Base-by-base conservation (phyloP, 225 moss, liverwort and hornwort species). In the Marchantia polymorpha region DNA sequence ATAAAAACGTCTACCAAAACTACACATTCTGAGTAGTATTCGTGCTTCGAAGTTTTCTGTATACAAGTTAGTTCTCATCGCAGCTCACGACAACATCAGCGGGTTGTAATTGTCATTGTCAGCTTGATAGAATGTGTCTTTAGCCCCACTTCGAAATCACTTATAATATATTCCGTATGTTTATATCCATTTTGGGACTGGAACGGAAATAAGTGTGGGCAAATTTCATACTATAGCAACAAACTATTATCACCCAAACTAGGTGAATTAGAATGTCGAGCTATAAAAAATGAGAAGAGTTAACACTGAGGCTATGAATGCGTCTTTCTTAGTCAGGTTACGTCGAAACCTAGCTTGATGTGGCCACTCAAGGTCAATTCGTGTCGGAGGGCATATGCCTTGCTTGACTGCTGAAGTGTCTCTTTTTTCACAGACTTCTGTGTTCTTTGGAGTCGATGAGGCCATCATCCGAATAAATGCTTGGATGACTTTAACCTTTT, bases 361-460 rank as follows among this genome's bases (percentile, higher is more conserved):
- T 39, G 39, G 39, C 39, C 39, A 2, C 39, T 39, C 39, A 39
- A 39, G 39, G 39, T 39, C 39, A 39, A 39, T 39, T 5, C 39
- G 39, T 69, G 46, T 31, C 17, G 68, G 5, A 25, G 16, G 20
- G 29, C 27, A 25, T 2, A 49, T 22, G 30, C 50, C 11, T 15
- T 48, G 22, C 10, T 69, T 22, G 39, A 6, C 27, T 49, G 22
- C 7, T 11, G 2, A 50, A 22, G 22, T 50, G 22, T 7, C 23
- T 50, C 29, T 73, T 69, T 50, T 0, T 79, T 75, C 82, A 31
- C 78, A 93, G 91, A 78, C 84, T 82, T 89, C 90, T 52, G 81
- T 66, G 23, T 93, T 90, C 78, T 91, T 90, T 80, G 89, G 91
- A 70, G 84, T 90, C 80, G 90, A 93, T 73, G 73, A 81, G 56